Percentiles rank a stretch among this genome's conserved stretches.
Conservation (phyloP, 1,284 basidiomycete genomes). For the Moniliophthora roreri region DNA sequence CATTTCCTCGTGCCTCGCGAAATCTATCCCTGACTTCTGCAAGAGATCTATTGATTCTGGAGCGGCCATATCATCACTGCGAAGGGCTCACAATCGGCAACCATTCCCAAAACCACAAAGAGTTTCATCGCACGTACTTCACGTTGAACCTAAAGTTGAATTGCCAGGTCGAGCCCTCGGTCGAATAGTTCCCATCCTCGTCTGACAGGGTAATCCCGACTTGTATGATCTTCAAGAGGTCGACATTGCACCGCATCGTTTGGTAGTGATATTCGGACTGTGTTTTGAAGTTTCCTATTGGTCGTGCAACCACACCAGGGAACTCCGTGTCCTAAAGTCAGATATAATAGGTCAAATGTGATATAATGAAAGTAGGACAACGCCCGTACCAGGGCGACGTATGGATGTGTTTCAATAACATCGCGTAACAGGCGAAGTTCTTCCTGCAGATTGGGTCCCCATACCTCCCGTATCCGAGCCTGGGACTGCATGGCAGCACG, state of each 20-base stretch:
- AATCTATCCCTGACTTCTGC: constrained; percentile 95
- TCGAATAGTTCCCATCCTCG: constrained; percentile 88
- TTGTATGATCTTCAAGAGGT: constrained; percentile 97
- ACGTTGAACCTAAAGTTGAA: constrained; percentile 98
- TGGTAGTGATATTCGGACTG: constrained; percentile 99
- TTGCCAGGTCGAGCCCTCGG: constrained; percentile 95
- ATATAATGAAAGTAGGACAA: constrained; percentile 17
- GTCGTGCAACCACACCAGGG: constrained; percentile 96
- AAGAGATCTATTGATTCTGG: constrained; percentile 95
- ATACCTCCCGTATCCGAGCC: constrained; percentile 89
- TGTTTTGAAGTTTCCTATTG: constrained; percentile 95
- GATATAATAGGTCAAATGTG: constrained; percentile 20
- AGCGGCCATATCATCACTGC: constrained; percentile 95
- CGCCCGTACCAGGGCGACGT: constrained; percentile 86
- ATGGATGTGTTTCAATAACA: constrained; percentile 89
- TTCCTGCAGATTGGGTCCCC: constrained; percentile 89
- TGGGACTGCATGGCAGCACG: constrained; percentile 19
- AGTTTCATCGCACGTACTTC: constrained; percentile 53
- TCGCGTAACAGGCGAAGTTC: constrained; percentile 91
- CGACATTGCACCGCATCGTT: constrained; percentile 98
- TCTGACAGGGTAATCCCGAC: constrained; percentile 94
- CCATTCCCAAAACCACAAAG: background rate
- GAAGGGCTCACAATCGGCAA: constrained; percentile 2
- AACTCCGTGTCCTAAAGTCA: constrained; percentile 91
- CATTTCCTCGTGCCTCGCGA: constrained; percentile 89